Evolutionary conservation across 768 basidiomycete genomes (phyloP).

Genomic region (Trametes elegans): DNA sequence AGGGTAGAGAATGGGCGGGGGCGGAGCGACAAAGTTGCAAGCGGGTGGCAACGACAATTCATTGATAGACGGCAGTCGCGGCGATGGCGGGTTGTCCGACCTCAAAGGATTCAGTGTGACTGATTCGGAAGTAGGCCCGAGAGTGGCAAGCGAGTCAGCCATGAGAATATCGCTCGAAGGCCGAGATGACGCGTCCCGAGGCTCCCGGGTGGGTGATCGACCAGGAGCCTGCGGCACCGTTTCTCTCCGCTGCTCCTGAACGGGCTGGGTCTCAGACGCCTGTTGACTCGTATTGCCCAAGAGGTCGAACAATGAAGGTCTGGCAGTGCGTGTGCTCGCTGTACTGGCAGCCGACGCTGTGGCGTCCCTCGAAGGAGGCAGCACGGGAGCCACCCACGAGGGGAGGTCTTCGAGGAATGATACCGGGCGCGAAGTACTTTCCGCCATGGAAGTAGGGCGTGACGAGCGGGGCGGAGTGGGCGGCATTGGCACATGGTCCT

Average conservation of each 20-base stretch:
- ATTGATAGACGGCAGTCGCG: neutral
- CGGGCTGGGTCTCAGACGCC: neutral
- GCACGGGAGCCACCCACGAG: constrained; percentile 7
- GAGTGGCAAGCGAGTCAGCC: no score
- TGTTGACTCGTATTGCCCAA: neutral
- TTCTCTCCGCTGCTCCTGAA: neutral
- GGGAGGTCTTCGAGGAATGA: constrained; percentile 1
- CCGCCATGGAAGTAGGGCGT: constrained; percentile 14
- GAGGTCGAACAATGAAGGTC: constrained; percentile 23
- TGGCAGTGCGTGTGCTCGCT: neutral
- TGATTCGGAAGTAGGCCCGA: neutral
- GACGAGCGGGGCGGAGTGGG: constrained; percentile 15
- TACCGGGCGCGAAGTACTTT: constrained; percentile 7
- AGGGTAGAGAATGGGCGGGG: constrained; percentile 18
- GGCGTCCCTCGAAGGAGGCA: constrained; percentile 2
- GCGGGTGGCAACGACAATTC: constrained; percentile 1
- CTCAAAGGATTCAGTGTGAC: neutral
- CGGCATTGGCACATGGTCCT: no score
- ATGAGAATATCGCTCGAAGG: no score
- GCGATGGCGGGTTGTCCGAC: neutral
- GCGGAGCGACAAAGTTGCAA: constrained; percentile 13
- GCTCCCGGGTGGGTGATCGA: no score
- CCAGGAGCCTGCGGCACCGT: no score
- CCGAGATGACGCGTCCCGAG: no score
- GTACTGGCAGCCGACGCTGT: no score